These are phyloP conservation scores for Russula emetica DNA, from an alignment of 768 basidiomycete species.

Conservation along the genomic window DNA sequence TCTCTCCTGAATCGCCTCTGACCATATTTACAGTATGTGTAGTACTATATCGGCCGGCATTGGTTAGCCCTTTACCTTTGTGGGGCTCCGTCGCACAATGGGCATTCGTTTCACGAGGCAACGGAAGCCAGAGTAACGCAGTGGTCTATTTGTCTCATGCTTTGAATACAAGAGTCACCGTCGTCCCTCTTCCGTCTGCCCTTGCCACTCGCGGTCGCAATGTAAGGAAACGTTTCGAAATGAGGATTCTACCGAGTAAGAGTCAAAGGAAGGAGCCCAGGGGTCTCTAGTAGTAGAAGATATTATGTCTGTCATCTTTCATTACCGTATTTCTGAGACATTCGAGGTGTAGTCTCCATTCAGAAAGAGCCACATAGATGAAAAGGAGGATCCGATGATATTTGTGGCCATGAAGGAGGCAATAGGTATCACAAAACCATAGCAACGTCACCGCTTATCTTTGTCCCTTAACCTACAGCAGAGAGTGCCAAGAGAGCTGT, in stretches of 20 bases:
- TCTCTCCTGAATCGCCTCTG: neutral
- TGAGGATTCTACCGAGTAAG: neutral
- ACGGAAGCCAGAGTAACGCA: neutral
- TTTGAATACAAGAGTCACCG: too few relatives aligned
- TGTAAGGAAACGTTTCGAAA: neutral
- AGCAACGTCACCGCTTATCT: too few relatives aligned
- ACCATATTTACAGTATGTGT: neutral
- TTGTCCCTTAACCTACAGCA: too few relatives aligned
- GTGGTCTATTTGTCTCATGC: neutral
- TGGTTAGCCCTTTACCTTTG: neutral
- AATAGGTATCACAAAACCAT: too few relatives aligned
- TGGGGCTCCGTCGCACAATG: neutral
- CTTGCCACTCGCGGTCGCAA: neutral
- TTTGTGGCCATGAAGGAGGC: too few relatives aligned
- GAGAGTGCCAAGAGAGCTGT: too few relatives aligned
- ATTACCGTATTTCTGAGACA: too few relatives aligned
- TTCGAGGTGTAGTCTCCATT: too few relatives aligned
- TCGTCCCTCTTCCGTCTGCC: neutral
- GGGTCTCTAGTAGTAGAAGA: too few relatives aligned
- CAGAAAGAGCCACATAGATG: too few relatives aligned
- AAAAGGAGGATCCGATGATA: too few relatives aligned
- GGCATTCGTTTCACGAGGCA: neutral
- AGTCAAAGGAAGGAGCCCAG: neutral
- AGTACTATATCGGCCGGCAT: neutral
- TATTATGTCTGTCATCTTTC: too few relatives aligned